Evolutionary conservation across 2,329 filamentous ascomycete species (phyloP).

Genomic region (Cytospora leucostoma): DNA sequence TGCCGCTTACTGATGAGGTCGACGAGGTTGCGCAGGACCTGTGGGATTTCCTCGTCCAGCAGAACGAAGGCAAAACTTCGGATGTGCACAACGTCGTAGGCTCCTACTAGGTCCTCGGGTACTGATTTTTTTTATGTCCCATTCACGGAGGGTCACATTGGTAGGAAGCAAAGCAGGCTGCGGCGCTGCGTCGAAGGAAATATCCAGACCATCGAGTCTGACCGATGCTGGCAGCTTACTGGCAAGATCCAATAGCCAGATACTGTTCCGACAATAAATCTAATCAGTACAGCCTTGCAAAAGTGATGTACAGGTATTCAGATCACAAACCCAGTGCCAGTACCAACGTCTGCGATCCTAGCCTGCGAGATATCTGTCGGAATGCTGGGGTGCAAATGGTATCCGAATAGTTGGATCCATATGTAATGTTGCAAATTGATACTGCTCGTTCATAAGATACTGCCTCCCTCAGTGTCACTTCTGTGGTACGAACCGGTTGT

Average conservation of each 20-base stretch:
- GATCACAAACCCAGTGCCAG: slow-evolving; percentile 29
- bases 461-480: background rate
- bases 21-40: background rate
- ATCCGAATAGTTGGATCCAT: slow-evolving; percentile 30
- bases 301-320: background rate
- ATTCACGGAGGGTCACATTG: slow-evolving; percentile 28
- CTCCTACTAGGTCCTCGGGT: slow-evolving; percentile 25
- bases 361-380: slow-evolving; percentile 19
- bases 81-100: slow-evolving; percentile 31
- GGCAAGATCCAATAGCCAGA: slow-evolving; percentile 6
- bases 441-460: slow-evolving; percentile 3
- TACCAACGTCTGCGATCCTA: slow-evolving; percentile 32
- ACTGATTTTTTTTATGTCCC: slow-evolving; percentile 26
- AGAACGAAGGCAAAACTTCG: slow-evolving; percentile 30
- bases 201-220: slow-evolving; percentile 30
- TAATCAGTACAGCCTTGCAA: background rate
- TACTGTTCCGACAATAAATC: background rate
- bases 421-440: slow-evolving; percentile 30
- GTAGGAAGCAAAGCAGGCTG: slow-evolving; percentile 22
- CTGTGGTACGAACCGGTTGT: background rate
- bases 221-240: slow-evolving; percentile 18
- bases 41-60: slow-evolving; percentile 23
- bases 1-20: too few relatives aligned
- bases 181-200: slow-evolving; percentile 31
- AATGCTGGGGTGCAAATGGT: slow-evolving; percentile 31